Percentiles rank a stretch among this genome's conserved stretches.
Evolutionary conservation across 768 basidiomycete species (phyloP).

Genomic region (Boletus rex-veris): DNA sequence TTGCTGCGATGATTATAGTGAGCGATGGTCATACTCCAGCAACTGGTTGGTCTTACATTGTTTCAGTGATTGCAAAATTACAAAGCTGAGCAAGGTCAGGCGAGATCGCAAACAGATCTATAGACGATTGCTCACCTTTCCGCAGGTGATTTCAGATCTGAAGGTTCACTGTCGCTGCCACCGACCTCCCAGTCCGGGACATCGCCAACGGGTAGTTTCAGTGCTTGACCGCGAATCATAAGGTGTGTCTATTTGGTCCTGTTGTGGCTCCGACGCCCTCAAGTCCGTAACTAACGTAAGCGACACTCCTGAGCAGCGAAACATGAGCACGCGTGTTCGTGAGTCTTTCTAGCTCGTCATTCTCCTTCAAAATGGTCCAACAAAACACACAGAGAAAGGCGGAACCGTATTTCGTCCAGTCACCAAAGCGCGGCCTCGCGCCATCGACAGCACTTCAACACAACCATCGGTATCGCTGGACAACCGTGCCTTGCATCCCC

Average conservation of each 20-base stretch:
- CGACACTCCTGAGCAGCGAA: conserved; percentile 1
- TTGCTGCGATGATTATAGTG: conserved; percentile 42
- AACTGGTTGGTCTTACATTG: conserved; percentile 49
- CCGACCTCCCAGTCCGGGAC: conserved; percentile 60
- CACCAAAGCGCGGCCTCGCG: conserved; percentile 50
- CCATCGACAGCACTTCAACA: conserved; percentile 22
- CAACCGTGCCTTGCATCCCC: conserved; percentile 5
- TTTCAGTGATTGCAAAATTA: conserved; percentile 62
- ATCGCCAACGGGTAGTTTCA: conserved; percentile 53
- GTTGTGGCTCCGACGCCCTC: conserved; percentile 10
- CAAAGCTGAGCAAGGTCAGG: conserved; percentile 40
- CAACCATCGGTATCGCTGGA: conserved; percentile 18
- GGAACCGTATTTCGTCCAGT: conserved; percentile 67
- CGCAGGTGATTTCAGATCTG: conserved; percentile 43
- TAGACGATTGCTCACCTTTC: conserved; percentile 47
- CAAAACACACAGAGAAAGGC: conserved; percentile 57
- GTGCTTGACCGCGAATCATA: conserved; percentile 28
- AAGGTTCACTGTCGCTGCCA: conserved; percentile 38
- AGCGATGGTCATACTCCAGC: conserved; percentile 12
- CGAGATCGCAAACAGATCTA: not conserved
- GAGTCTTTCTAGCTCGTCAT: conserved; percentile 35
- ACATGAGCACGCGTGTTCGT: conserved; percentile 56
- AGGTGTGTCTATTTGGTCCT: conserved; percentile 25
- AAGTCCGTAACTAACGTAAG: not conserved
- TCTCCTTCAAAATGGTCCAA: conserved; percentile 2